phyloP scores from a whole-genome alignment of 257 asterid genomes.

The Rauvolfia tetraphylla region DNA sequence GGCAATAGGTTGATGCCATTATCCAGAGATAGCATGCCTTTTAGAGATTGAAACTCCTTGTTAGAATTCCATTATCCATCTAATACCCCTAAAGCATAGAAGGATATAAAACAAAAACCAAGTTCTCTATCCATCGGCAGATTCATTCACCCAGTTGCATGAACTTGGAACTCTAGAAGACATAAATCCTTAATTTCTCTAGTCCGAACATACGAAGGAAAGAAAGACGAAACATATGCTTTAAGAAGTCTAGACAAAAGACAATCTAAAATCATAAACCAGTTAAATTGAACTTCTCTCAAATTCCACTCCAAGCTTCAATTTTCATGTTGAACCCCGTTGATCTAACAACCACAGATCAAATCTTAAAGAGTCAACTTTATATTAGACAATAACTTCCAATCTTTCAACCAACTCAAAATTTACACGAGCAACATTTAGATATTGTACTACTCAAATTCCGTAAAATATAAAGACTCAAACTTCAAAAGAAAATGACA shows the following conservation, averaged over 20 bases:
- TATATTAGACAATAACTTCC: not conserved
- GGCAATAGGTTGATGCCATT: not conserved
- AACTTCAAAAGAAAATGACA: not conserved
- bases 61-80: not conserved
- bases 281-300: not conserved
- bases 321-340: not conserved
- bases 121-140: not conserved
- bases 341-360: not conserved
- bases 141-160: not conserved
- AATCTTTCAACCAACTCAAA: not conserved
- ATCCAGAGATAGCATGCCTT: not conserved
- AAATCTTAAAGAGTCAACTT: not conserved
- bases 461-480: not conserved
- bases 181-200: not conserved
- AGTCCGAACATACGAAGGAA: not conserved
- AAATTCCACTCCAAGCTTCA: constrained; percentile 1
- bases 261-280: not conserved
- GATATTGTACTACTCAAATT: not conserved
- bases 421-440: not conserved
- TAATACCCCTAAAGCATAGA: not conserved
- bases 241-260: not conserved
- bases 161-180: not conserved
- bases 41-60: not conserved
- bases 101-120: not conserved
- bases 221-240: not conserved